Conservation (phyloP, 768 basidiomycete species). For the Lentinula sp. region DNA sequence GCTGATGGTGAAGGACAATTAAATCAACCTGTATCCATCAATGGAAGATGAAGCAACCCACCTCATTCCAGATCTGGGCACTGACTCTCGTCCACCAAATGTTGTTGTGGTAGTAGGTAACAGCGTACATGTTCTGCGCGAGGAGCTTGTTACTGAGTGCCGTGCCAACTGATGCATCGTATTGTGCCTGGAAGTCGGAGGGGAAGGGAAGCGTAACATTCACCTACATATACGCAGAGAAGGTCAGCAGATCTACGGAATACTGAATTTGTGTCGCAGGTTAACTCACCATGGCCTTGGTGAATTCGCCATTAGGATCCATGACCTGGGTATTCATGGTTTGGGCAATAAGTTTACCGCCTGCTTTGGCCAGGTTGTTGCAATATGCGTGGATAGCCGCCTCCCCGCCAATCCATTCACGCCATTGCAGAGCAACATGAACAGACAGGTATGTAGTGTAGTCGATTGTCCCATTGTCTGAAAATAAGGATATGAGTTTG, state of each 20-base stretch:
- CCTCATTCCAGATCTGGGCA: conserved; percentile 35
- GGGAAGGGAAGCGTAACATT: conserved; percentile 29
- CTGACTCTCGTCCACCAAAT: conserved; percentile 35
- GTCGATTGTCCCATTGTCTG: conserved; percentile 65
- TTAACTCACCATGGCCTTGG: conserved; percentile 57
- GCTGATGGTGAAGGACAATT: neutral
- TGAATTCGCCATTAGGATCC: conserved; percentile 44
- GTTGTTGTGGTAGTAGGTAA: conserved; percentile 27
- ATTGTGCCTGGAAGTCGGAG: conserved; percentile 9
- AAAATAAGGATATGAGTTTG: conserved; percentile 15
- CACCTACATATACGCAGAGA: conserved; percentile 13
- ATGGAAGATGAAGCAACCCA: conserved; percentile 8
- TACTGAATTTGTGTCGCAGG: neutral
- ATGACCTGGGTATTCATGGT: conserved; percentile 56
- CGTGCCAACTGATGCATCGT: conserved; percentile 12
- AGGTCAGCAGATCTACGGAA: neutral
- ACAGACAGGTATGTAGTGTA: conserved; percentile 47
- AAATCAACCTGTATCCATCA: neutral
- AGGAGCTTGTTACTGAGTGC: conserved; percentile 22
- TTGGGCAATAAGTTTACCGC: conserved; percentile 53
- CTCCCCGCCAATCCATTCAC: conserved; percentile 71
- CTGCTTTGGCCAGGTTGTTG: conserved; percentile 58
- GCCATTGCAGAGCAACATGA: conserved; percentile 61
- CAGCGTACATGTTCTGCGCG: conserved; percentile 22
- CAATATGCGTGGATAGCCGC: conserved; percentile 64